These are phyloP conservation scores for Xylaria flabelliformis DNA, from an alignment of 495 filamentous ascomycete species.

Conservation along the genomic window DNA sequence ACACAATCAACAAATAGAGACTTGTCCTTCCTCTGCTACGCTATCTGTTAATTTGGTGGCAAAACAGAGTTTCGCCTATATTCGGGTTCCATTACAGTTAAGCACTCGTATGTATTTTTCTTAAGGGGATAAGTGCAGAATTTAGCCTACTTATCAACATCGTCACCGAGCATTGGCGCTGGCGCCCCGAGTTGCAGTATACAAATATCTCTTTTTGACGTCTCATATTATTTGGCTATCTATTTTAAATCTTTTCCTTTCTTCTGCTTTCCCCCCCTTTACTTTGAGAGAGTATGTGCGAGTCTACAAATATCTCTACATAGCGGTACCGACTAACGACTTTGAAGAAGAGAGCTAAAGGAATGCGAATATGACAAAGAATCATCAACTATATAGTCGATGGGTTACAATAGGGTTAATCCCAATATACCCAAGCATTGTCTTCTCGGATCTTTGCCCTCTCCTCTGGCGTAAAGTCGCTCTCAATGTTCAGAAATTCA, in stretches of 20 bases:
- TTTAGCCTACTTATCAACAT: background rate
- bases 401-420: background rate
- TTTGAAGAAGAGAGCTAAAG: too few species aligned
- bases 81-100: too few species aligned
- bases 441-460: background rate
- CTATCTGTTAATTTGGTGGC: background rate
- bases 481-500: background rate
- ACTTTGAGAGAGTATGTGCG: background rate
- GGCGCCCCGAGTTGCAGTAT: background rate
- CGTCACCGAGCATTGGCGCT: background rate
- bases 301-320: too few species aligned
- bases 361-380: background rate
- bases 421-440: background rate
- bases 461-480: background rate
- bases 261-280: too few species aligned
- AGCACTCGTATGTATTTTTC: background rate
- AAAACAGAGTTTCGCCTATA: background rate
- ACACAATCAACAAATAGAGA: background rate
- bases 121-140: background rate
- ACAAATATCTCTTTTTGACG: background rate
- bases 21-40: background rate
- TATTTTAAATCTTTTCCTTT: too few species aligned
- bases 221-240: background rate
- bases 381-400: too few species aligned
- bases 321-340: background rate